A percentile compares a stretch with the other conserved stretches of the same genome.
phyloP scores from a whole-genome alignment of 352 stramenopile species.

The Phytophthora aleatoria region DNA sequence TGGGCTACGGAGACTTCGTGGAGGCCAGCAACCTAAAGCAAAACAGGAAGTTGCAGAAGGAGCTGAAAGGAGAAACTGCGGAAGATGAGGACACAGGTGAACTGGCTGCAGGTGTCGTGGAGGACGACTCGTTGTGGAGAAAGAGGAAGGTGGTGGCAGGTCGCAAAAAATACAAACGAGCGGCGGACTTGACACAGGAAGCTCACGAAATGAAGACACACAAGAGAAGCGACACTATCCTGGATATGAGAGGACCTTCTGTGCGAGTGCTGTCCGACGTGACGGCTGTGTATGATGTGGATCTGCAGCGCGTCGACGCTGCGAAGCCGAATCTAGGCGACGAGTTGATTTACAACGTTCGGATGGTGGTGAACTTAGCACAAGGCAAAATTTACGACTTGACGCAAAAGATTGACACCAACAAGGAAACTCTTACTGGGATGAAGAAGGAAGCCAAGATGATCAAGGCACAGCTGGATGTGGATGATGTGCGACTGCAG shows the following conservation, averaged over 20 bases:
- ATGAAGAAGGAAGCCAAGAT: conserved; percentile 77
- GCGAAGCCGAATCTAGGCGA: conserved; percentile 82
- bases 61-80: conserved; percentile 83
- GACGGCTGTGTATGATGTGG: conserved; percentile 66
- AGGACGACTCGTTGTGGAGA: conserved; percentile 84
- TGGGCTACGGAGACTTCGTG: conserved; percentile 94
- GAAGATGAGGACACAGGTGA: conserved; percentile 40
- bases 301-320: conserved; percentile 44
- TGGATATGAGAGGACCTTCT: conserved; percentile 90
- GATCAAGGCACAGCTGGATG: conserved; percentile 59
- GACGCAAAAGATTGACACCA: conserved; percentile 69
- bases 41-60: conserved; percentile 92
- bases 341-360: conserved; percentile 92
- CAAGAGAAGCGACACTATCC: conserved; percentile 69
- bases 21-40: conserved; percentile 92
- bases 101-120: conserved; percentile 34
- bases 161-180: conserved; percentile 60
- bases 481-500: conserved; percentile 56
- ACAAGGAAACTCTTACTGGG: conserved; percentile 46
- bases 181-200: conserved; percentile 67
- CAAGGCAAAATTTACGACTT: conserved; percentile 81
- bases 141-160: conserved; percentile 61
- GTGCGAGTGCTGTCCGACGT: conserved; percentile 77
- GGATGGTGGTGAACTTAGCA: conserved; percentile 85
- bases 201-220: conserved; percentile 42